A percentile compares a stretch with the other conserved stretches of the same genome.
Evolutionary conservation across 352 stramenopile genomes (phyloP).

Genomic region (Blastocystis hominis): DNA sequence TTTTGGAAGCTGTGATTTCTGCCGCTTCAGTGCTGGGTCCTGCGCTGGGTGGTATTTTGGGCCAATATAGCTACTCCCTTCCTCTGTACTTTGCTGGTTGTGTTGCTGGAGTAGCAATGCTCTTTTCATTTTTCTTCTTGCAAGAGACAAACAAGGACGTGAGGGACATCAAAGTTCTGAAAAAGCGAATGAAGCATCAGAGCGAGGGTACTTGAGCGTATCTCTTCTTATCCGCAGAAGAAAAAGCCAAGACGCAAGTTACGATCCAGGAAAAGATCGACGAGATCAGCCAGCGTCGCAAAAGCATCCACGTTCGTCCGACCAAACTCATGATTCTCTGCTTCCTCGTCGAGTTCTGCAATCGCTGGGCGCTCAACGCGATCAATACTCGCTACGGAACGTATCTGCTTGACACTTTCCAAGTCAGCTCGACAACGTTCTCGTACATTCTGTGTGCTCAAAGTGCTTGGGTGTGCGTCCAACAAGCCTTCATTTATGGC

Average conservation of each 20-base stretch:
- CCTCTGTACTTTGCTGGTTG: conserved; percentile 22
- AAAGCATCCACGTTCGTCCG: background rate
- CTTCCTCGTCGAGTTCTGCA: background rate
- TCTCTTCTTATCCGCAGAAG: background rate
- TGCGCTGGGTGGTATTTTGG: conserved; percentile 39
- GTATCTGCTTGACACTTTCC: background rate
- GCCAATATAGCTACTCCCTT: background rate
- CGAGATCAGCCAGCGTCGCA: background rate
- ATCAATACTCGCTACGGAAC: background rate
- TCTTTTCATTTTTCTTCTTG: background rate
- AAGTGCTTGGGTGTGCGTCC: background rate
- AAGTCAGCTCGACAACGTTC: background rate
- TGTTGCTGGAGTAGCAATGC: background rate
- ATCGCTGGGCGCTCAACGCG: background rate
- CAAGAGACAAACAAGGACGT: conserved; percentile 19
- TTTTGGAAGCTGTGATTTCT: conserved; percentile 8
- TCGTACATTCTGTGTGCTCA: background rate
- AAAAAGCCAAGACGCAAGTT: background rate
- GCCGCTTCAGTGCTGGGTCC: background rate
- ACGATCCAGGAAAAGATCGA: background rate
- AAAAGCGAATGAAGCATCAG: background rate
- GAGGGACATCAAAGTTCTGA: background rate
- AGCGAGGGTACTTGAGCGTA: background rate
- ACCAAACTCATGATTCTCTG: conserved; percentile 6
- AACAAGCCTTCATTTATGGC: background rate